Base-by-base conservation (phyloP, 2,329 filamentous ascomycete species). In the Exophiala spinifera region DNA sequence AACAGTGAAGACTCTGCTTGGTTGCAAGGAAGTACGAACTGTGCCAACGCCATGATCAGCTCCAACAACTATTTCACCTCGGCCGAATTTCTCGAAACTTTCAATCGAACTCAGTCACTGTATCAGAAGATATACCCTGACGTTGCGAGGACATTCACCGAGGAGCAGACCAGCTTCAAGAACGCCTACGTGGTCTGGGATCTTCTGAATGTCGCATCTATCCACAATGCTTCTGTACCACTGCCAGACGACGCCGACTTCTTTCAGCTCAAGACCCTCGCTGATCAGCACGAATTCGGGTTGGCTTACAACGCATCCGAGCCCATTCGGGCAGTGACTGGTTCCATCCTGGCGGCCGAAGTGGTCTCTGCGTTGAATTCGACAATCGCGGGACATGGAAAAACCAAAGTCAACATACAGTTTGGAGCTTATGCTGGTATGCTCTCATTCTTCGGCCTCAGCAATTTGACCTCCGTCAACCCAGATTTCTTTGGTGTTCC, bases 201-300 rank as follows among this genome's bases (percentile, higher is more conserved):
- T 66, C 74, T 82, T 55, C 75, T 86, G 63, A 84, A 86, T 65
- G 82, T 85, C 15, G 83, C 80, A 45, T 69, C 68, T 20, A 85
- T 85, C 66, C 82, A 86, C 71, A 86, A 86, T 69, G 61, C 72
- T n/a, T 76, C 73, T 58, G 58, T 54, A 31, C 61, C 82, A 70
- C 87, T 89, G 64, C 77, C 81, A 31, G 28, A 10, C 21, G 79
- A 79, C 3, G 67, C 73, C 21, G 67, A 81, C 48, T 76, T 88
- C 63, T 76, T 81, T 15, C 79, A 79, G 1, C 66, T 73, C 21
- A 67, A 81, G 45, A 76, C 88, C 43, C 79, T 91, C 28, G 91
- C 91, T 63, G 84, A 91, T 68, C 74, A 76, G 55, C 88, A 94
- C 70, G 88, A 96, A 70, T 95, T 82, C 77, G 86, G 85, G 65